Evolutionary conservation across 169 alveolate genomes (phyloP).

Genomic region (Cryptosporidium viatorum): DNA sequence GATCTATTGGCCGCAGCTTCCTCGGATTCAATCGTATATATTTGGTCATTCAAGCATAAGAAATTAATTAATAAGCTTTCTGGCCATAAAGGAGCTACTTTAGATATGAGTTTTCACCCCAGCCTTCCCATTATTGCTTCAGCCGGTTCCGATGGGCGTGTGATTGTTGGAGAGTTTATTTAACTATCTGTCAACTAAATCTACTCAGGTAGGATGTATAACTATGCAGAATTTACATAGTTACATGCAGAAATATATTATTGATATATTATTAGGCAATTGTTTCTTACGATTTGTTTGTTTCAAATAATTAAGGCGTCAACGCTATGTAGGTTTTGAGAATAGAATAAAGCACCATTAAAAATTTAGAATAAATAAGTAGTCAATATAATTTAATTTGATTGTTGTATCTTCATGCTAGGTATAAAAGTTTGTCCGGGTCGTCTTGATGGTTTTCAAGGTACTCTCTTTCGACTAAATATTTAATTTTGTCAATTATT

Average conservation of each 20-base stretch:
- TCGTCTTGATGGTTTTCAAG: slow-evolving; percentile 37
- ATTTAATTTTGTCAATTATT: slow-evolving; percentile 15
- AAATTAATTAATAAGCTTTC: slow-evolving; percentile 41
- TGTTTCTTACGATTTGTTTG: neutral
- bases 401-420: neutral
- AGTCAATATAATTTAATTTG: neutral
- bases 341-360: neutral
- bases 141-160: slow-evolving; percentile 63
- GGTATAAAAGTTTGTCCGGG: slow-evolving; percentile 11
- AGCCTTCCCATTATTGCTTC: slow-evolving; percentile 68
- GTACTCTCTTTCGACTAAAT: slow-evolving; percentile 55
- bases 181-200: neutral
- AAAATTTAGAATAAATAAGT: no score
- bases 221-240: neutral
- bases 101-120: slow-evolving; percentile 63
- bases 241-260: neutral
- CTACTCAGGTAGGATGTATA: neutral
- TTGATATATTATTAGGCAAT: no score
- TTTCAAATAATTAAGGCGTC: neutral
- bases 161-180: slow-evolving; percentile 46
- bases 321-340: no score
- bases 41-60: slow-evolving; percentile 61
- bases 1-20: slow-evolving; percentile 72
- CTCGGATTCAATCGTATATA: slow-evolving; percentile 43
- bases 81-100: slow-evolving; percentile 68